These are phyloP conservation scores for Penicillium paxilli DNA, from an alignment of 495 filamentous ascomycete genomes.

Conservation along the genomic window DNA sequence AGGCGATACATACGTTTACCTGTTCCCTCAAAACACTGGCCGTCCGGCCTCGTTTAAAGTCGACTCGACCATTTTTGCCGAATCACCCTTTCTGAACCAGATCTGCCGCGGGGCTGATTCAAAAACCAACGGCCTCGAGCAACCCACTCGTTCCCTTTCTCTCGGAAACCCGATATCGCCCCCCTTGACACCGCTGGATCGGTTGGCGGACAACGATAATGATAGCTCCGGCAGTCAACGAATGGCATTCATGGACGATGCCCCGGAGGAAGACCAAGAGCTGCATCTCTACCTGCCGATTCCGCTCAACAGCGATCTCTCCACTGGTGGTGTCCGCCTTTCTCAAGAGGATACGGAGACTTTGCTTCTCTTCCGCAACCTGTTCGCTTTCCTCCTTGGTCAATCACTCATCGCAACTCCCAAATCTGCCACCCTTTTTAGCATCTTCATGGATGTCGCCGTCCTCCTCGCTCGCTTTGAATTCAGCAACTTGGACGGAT, in stretches of 20 bases:
- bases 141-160: slow-evolving; percentile 40
- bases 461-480: slow-evolving; percentile 68
- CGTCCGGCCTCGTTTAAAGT: slow-evolving; percentile 77
- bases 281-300: slow-evolving; percentile 73
- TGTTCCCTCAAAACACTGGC: slow-evolving; percentile 67
- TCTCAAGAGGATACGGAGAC: slow-evolving; percentile 61
- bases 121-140: slow-evolving; percentile 37
- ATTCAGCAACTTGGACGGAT: slow-evolving; percentile 78
- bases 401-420: slow-evolving; percentile 79
- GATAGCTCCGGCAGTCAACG: slow-evolving; percentile 45
- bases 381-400: slow-evolving; percentile 85
- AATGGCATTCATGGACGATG: slow-evolving; percentile 44
- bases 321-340: slow-evolving; percentile 35
- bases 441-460: slow-evolving; percentile 71
- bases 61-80: slow-evolving; percentile 66
- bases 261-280: slow-evolving; percentile 47
- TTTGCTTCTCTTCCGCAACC: slow-evolving; percentile 77
- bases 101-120: slow-evolving; percentile 65
- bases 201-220: slow-evolving; percentile 39
- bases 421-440: slow-evolving; percentile 65
- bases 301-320: slow-evolving; percentile 49
- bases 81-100: slow-evolving; percentile 67
- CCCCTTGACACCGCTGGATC: slow-evolving; percentile 35
- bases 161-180: slow-evolving; percentile 43
- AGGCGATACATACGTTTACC: slow-evolving; percentile 80